Base-by-base conservation (phyloP, 1,139 yeast genomes). In the Saccharomycopsis hybrid region DNA sequence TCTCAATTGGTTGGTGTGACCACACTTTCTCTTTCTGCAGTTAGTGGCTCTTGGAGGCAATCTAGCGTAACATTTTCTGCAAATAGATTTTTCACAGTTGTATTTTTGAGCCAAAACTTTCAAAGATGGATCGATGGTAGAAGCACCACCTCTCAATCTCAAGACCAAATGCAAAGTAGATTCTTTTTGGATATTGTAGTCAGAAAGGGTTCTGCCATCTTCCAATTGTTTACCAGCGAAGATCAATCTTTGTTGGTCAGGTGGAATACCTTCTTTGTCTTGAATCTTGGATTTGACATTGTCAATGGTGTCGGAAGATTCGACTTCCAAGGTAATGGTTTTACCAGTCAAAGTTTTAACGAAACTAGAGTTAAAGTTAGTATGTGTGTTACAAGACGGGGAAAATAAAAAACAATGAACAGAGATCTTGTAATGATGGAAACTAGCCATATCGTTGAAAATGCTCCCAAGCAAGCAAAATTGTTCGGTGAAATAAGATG, bases 1-100 rank as follows among this genome's bases (percentile, higher is more conserved):
- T 83, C 97, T 89, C 77, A 92, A 87, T 82, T 92, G 98, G 83
- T 92, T 92, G 76, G 96, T 82, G 95, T 92, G 98, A 71, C 98
- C 98, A 78, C 98, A 92, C 85, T 92, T 92, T 88, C 97, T 89
- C 97, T 92, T 92, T 83, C 98, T 89, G 85, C 98, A 92, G 96
- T 92, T 92, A 78, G 97, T 92, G 68, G 98, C 98, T 85, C 97
- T 92, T 76, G 97, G 96, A 71, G 98, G 98, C 72, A 92, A 89
- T 84, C 98, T 94, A 69, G 98, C 97, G 85, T 92, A 92, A 82
- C 98, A 92, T 76, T 89, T 87, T 79, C 98, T 95, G 83, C 98
- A 92, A 73, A 92, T 92, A 65, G 96, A 76, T 80, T 92, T 92
- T 65, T 92, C 98, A 83, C 97, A 92, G 95, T 92, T 92, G 89